Evolutionary conservation across 805 yeast genomes (phyloP), one percentile per base, ranked within the genome.

Genomic region (Candida ponderosae): DNA sequence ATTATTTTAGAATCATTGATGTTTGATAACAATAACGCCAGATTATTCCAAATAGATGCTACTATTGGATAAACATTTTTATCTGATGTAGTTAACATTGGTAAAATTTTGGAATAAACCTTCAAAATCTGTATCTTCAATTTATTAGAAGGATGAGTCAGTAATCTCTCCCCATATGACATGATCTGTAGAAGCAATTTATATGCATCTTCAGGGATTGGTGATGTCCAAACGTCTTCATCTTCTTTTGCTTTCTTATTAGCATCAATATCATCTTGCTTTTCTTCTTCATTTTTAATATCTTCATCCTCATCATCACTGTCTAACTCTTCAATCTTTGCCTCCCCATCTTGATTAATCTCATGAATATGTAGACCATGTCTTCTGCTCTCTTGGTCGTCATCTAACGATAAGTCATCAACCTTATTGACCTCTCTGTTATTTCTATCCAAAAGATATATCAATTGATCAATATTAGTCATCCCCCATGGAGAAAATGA

Each of bases 121-220:
- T 58, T 63, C 37, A 89, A 54, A 6, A 87, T 68, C 41, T 76
- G 79, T 4, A 71, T 53, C 31, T 74, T 70, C 23, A 90, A 56
- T 3, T 67, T 58, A 3, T 68, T 56, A 0, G 94, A 80, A 2
- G 74, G 72, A 47, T 84, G 93, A 2, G 85, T 76, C 28, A 86
- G 59, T 21, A 75, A 65, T 40, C 85, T 63, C 37, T 84, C 82
- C 6, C 90, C 81, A 53, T 87, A 85, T 6, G 66, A 70, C 37
- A 77, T 65, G 4, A 90, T 76, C 38, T 74, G 74, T 32, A 77
- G 73, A 1, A 84, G 59, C 2, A 79, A 60, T 29, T 59, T 54
- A 54, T 85, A 90, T 0, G 81, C 61, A 3, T 67, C 60, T 30
- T 70, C 62, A 0, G 94, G 83, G 0, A 89, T 62, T 0, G 79